Base-by-base conservation (phyloP, 805 yeast species). In the Kodamaea kakaduensis region DNA sequence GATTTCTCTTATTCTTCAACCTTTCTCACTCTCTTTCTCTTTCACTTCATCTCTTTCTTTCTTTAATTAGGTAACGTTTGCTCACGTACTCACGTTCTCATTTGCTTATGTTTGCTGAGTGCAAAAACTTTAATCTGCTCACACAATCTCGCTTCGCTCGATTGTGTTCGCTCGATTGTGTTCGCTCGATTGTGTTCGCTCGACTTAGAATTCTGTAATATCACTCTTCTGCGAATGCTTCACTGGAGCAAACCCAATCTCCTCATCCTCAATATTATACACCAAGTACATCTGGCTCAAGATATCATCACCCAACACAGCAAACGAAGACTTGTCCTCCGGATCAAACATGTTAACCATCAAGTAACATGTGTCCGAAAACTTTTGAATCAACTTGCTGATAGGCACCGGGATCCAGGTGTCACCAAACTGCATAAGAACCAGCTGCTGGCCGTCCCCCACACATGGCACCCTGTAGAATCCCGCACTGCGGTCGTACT, bases 231-330 rank as follows among this genome's bases (percentile, higher is more conserved):
- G 32, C 17, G 60, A 46, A 22, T 50, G 48, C 14, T 43, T 46
- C 12, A 44, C 56, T 32, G 50, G 59, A 9, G 62, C 51, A 13
- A 81, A 48, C 3, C 82, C 75, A 30, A 81, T 60, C 46, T 73
- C 66, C 33, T 58, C 56, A 46, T 71, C 70, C 23, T 77, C 84
- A 24, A 78, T 55, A 51, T 82, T 81, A 54, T 71, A 78, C 7
- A 78, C 84, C 22, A 76, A 67, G 52, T 79, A 81, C 2, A 79
- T 78, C 38, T 72, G 68, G 34, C 84, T 67, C 43, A 83, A 58
- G 51, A 82, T 72, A 29, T 72, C 68, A 48, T 80, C 87, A 10
- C 90, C 90, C 24, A 83, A 61, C 4, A 25, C 25, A 9, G 37
- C 26, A 10, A 10, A 15, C 15, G 8, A 8, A 14, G 13, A 4